Evolutionary conservation across 2,329 filamentous ascomycete species (phyloP).

Genomic region (Arachnopeziza araneosa): DNA sequence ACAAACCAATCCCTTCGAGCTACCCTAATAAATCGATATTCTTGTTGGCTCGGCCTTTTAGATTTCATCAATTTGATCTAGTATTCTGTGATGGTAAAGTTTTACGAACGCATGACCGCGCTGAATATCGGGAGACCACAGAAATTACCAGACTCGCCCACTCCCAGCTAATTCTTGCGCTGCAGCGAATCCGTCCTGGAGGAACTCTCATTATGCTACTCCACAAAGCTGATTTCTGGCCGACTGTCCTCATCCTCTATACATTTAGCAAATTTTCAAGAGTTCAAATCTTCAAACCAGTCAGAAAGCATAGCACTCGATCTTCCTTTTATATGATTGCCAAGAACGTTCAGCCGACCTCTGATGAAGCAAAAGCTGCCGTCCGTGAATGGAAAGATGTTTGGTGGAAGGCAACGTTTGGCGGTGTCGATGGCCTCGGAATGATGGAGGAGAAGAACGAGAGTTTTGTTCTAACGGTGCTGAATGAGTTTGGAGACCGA

Average conservation of each 20-base stretch:
- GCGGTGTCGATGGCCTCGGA: slow-evolving; percentile 6
- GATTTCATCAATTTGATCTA: slow-evolving; percentile 20
- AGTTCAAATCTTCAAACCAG: slow-evolving; percentile 22
- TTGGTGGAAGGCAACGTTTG: slow-evolving; percentile 19
- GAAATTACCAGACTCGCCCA: slow-evolving; percentile 16
- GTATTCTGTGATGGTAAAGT: slow-evolving; percentile 26
- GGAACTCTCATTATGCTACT: slow-evolving; percentile 24
- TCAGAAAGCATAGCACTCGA: slow-evolving; percentile 15
- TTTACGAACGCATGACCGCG: slow-evolving; percentile 22
- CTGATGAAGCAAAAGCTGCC: slow-evolving; percentile 3
- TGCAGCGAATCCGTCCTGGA: slow-evolving; percentile 14
- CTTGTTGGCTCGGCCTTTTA: slow-evolving; percentile 14
- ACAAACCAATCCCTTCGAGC: slow-evolving; percentile 13
- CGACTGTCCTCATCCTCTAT: slow-evolving; percentile 16
- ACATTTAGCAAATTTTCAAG: slow-evolving; percentile 21
- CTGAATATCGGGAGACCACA: slow-evolving; percentile 11
- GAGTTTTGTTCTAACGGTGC: slow-evolving; percentile 1
- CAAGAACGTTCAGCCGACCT: slow-evolving; percentile 11
- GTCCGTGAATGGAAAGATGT: slow-evolving; percentile 14
- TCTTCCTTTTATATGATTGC: slow-evolving; percentile 27
- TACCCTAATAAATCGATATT: slow-evolving; percentile 16
- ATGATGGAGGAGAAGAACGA: background rate
- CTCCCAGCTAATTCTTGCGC: slow-evolving; percentile 23
- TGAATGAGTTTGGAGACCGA: slow-evolving; percentile 11
- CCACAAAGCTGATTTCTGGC: slow-evolving; percentile 22